Evolutionary conservation across 108 stramenopile genomes (phyloP), one percentile per base, ranked within the genome.

Genomic region (Cyclotella kingstonii): DNA sequence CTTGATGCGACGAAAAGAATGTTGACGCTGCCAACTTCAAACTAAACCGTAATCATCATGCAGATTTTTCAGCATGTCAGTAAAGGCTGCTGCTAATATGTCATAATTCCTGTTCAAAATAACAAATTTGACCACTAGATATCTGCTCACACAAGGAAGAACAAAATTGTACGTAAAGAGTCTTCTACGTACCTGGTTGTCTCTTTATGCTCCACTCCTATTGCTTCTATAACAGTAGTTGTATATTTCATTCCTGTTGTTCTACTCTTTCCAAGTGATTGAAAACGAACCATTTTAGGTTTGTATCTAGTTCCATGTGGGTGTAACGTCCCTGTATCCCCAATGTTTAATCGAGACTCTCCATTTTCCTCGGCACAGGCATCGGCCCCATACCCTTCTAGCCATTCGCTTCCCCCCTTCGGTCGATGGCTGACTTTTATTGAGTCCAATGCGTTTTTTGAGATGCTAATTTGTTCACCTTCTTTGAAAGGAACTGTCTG

Each of bases 201-300:
- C 68, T 94, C 93, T 53, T 94, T 94, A 59, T 94, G 93, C 43
- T 94, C 93, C 18, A 94, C 86, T 22, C 87, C 86, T 47, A 86
- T 70, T 14, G 93, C 93, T 79, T 94, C 93, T 36, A 94, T 84
- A 3, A 94, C 83, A 14, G 87, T 80, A 15, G 93, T 94, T 2
- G 89, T 83, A 58, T 90, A 93, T 46, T 90, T 82, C 60, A 86
- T 86, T 17, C 86, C 88, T 25, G 91, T 90, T 17, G 76, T 83
- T 33, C 87, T 59, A 35, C 81, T 81, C 18, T 68, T 76, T 12
- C 86, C 87, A 30, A 61, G 56, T 28, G 79, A 80, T 57, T 87
- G 84, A 74, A 72, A 92, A 17, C 86, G 68, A 10, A 74, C 70
- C 93, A 94, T 94, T 55, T 76, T 56, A 3, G 93, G 93, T 40